phyloP scores from a whole-genome alignment of 768 basidiomycete genomes.

The Pholiota conissans region DNA sequence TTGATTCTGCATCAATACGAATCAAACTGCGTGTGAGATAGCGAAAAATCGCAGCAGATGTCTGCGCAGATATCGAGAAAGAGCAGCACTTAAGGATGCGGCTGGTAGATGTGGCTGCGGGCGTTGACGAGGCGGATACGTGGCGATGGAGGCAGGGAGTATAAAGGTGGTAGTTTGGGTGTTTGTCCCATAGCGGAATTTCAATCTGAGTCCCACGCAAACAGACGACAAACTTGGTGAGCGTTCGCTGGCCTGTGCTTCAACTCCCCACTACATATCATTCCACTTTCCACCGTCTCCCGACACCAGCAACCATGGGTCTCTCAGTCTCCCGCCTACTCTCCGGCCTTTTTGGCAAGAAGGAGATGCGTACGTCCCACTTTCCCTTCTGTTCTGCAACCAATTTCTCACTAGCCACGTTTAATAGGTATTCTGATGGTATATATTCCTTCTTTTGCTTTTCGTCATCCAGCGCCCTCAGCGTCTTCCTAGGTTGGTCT shows the following conservation, averaged over 20 bases:
- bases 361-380: constrained; percentile 92
- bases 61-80: neutral
- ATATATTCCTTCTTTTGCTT: constrained; percentile 23
- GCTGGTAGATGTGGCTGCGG: constrained; percentile 1
- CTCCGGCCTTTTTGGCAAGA: constrained; percentile 91
- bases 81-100: neutral
- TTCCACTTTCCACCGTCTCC: constrained; percentile 30
- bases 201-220: constrained; percentile 46
- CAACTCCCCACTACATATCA: constrained; percentile 32
- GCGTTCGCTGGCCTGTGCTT: constrained; percentile 25
- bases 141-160: constrained; percentile 17
- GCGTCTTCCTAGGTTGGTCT: constrained; percentile 78
- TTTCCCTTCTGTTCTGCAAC: constrained; percentile 21
- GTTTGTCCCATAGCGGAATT: constrained; percentile 42
- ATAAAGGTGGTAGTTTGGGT: constrained; percentile 20
- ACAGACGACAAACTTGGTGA: constrained; percentile 25
- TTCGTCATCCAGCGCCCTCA: constrained; percentile 15
- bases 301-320: constrained; percentile 62
- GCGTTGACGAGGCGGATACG: constrained; percentile 17
- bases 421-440: constrained; percentile 94
- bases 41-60: neutral
- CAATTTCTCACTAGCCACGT: constrained; percentile 30
- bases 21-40: neutral
- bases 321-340: constrained; percentile 74
- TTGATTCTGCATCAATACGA: neutral